phyloP scores from a whole-genome alignment of 352 stramenopile genomes.

The Globisporangium echinulatum region DNA sequence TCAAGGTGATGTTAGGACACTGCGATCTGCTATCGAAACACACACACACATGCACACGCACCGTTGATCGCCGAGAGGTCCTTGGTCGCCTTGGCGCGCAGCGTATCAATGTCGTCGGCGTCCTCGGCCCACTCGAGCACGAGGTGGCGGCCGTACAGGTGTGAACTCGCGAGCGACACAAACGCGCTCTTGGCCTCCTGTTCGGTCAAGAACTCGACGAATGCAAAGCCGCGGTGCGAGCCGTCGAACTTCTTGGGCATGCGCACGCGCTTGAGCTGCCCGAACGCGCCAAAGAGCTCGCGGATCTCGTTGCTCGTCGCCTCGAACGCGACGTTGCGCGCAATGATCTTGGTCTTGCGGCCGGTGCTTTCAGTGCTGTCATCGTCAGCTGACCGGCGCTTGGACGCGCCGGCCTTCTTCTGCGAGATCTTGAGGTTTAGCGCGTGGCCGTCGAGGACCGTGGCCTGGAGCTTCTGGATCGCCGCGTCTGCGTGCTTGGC shows the following conservation, averaged over 20 bases:
- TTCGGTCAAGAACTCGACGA: conserved; percentile 96
- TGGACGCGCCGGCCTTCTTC: conserved; percentile 59
- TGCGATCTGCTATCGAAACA: background rate
- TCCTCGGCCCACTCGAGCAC: conserved; percentile 97
- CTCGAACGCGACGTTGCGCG: conserved; percentile 98
- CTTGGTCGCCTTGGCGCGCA: conserved; percentile 75
- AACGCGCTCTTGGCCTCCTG: conserved; percentile 94
- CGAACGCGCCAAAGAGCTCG: conserved; percentile 96
- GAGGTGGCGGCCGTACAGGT: conserved; percentile 98
- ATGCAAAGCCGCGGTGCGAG: conserved; percentile 96
- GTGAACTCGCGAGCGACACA: conserved; percentile 89
- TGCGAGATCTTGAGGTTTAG: conserved; percentile 93
- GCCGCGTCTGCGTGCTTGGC: conserved; percentile 84
- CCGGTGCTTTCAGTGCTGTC: conserved; percentile 23
- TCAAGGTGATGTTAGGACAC: no score
- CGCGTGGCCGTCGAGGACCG: conserved; percentile 92
- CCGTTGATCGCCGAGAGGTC: conserved; percentile 65
- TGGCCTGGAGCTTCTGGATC: conserved; percentile 65
- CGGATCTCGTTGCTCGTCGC: conserved; percentile 95
- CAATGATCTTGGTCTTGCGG: conserved; percentile 94
- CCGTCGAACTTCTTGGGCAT: conserved; percentile 99
- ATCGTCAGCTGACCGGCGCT: conserved; percentile 26
- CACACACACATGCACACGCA: conserved; percentile 8
- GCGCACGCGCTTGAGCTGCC: conserved; percentile 95
- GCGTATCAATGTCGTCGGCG: conserved; percentile 77